Evolutionary conservation across 2,329 filamentous ascomycete genomes (phyloP), one percentile per base, ranked within the genome.

Genomic region (Beauveria varroae): DNA sequence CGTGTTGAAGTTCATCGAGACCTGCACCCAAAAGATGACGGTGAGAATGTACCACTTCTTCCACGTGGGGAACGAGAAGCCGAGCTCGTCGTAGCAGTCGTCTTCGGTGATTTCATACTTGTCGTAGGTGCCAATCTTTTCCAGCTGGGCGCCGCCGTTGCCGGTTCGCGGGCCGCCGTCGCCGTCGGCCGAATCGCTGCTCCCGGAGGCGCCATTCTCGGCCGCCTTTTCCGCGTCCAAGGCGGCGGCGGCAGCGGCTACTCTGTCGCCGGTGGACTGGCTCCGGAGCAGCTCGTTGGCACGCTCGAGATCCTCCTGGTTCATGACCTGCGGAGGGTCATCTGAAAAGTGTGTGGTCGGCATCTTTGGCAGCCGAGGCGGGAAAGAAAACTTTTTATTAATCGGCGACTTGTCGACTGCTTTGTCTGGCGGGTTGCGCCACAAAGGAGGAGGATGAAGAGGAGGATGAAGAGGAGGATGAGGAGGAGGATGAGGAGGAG

Each of bases 1-100:
- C 3, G 87, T 89, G 75, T 90, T 90, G 78, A 90, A 89, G 76
- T 90, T 90, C 87, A 90, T 90, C 3, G 87, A 90, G 1, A 86
- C 83, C 70, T 90, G 88, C 5, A 90, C 86, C 66, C 86, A 76
- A 76, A 90, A 90, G 71, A 90, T 88, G 70, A 90, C 80, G n/a
- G 80, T 81, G 61, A 90, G 81, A 67, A 90, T 88, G 68, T 78
- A 83, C 87, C 88, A 91, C 74, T 91, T 91, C 74, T 85, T 87
- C 75, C 74, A 80, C 14, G 65, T 71, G 0, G 86, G 75, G 64
- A 83, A 90, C 9, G 77, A 76, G 69, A 80, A 90, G 57, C 86
- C 87, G 0, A 91, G 78, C 68, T 89, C 79, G 22, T 82, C 78
- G 70, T 86, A 87, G 73, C 86, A 89, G 66, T 88, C 86, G 40